Percentiles rank a stretch among this genome's conserved stretches.
Evolutionary conservation across 495 filamentous ascomycete genomes (phyloP).

Genomic region (Trichodelitschia bisporula): DNA sequence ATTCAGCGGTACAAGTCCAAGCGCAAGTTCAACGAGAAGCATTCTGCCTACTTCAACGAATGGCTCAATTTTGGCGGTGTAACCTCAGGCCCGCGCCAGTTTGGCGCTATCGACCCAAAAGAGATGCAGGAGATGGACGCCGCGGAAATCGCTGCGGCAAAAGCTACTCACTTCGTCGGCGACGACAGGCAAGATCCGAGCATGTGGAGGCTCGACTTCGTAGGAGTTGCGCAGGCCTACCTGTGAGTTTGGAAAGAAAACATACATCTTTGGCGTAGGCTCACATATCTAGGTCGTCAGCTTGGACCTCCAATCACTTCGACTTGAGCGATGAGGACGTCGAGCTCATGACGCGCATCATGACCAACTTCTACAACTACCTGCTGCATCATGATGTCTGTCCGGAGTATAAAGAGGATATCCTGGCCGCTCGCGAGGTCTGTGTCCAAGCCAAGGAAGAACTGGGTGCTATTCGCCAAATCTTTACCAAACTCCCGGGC

Average conservation of each 20-base stretch:
- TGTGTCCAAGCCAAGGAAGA: slow-evolving; percentile 48
- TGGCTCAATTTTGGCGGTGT: slow-evolving; percentile 76
- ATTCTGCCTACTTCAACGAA: slow-evolving; percentile 41
- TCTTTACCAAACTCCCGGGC: slow-evolving; percentile 34
- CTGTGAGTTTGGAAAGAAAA: slow-evolving; percentile 45
- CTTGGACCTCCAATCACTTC: no score
- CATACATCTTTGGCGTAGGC: no score
- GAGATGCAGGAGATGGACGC: slow-evolving; percentile 28
- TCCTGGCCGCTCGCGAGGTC: slow-evolving; percentile 36
- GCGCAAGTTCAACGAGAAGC: slow-evolving; percentile 41
- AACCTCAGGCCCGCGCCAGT: slow-evolving; percentile 36
- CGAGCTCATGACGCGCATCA: slow-evolving; percentile 28
- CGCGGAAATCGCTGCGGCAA: slow-evolving; percentile 34
- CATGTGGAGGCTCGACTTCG: slow-evolving; percentile 60
- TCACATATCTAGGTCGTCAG: no score
- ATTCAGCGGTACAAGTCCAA: slow-evolving; percentile 56
- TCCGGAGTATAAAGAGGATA: slow-evolving; percentile 21
- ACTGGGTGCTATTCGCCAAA: slow-evolving; percentile 26
- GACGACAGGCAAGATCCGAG: slow-evolving; percentile 16
- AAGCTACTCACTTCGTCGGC: slow-evolving; percentile 31
- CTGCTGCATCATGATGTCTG: slow-evolving; percentile 64
- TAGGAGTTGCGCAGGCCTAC: slow-evolving; percentile 50
- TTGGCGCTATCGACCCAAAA: slow-evolving; percentile 30
- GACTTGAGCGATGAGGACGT: no score
- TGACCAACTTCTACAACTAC: slow-evolving; percentile 79